Evolutionary conservation across 495 filamentous ascomycete genomes (phyloP).

Genomic region (Apiosordaria backusii): DNA sequence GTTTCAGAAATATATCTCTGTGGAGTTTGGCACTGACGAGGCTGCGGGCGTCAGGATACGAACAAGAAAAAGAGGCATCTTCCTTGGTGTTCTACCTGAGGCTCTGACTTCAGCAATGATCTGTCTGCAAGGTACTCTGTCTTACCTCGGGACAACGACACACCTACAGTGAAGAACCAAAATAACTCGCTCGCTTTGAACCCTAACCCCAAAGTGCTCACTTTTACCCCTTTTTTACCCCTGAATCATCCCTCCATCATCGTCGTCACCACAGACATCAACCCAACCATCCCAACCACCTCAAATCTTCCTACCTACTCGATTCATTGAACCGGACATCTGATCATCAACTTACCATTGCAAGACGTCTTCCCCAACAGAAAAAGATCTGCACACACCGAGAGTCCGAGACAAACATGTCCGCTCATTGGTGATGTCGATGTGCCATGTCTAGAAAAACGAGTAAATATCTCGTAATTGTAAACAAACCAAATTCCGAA

Average conservation of each 20-base stretch:
- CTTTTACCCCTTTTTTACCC: slow-evolving; percentile 7
- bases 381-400: no score
- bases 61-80: not conserved
- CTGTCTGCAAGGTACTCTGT: not conserved
- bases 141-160: not conserved
- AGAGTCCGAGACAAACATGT: no score
- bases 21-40: not conserved
- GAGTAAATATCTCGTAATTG: no score
- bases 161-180: not conserved
- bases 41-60: not conserved
- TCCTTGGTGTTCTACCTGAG: not conserved
- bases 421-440: no score
- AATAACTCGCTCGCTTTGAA: slow-evolving; percentile 55
- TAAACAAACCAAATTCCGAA: no score
- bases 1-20: not conserved
- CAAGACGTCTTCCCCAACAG: no score
- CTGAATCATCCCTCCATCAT: not conserved
- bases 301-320: no score
- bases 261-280: slow-evolving; percentile 49
- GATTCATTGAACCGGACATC: no score
- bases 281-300: slow-evolving; percentile 37
- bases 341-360: no score
- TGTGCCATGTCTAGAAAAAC: no score
- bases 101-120: not conserved
- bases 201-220: slow-evolving; percentile 81